Percentiles rank a stretch among this genome's conserved stretches.
These are phyloP conservation scores for Hymenoscyphus occultus DNA, from an alignment of 2,329 filamentous ascomycete genomes.

Conservation along the genomic window DNA sequence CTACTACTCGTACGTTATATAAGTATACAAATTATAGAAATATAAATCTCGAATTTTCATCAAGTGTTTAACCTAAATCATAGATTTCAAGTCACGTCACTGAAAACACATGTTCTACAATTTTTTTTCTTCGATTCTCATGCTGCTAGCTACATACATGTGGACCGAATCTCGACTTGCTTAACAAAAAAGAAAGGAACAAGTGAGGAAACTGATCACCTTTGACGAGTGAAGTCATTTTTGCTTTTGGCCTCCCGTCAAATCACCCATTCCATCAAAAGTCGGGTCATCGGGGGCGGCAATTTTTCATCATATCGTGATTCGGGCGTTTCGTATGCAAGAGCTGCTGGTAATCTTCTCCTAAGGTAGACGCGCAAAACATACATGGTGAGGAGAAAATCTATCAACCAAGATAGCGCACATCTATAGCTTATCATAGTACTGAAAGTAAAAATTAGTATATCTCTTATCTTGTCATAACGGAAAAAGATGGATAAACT, in stretches of 20 bases:
- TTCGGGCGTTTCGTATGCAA: conserved; percentile 18
- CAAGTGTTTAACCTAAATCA: not conserved
- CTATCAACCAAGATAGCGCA: conserved; percentile 33
- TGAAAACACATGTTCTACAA: conserved; percentile 21
- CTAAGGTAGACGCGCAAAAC: conserved; percentile 26
- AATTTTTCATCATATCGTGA: conserved; percentile 32
- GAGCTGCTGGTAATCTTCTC: conserved; percentile 27
- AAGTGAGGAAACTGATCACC: conserved; percentile 27
- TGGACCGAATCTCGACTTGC: conserved; percentile 27
- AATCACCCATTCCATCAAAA: conserved; percentile 22
- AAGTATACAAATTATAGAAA: not conserved
- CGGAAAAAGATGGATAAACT: conserved; percentile 45
- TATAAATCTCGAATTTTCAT: not conserved
- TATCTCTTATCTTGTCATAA: conserved; percentile 8
- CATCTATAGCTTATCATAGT: conserved; percentile 97
- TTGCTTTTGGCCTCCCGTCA: conserved; percentile 28
- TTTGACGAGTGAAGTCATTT: conserved; percentile 22
- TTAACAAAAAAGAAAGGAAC: conserved; percentile 23
- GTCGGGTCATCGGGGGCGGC: conserved; percentile 18
- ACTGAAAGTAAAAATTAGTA: conserved; percentile 57
- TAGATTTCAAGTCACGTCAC: not conserved
- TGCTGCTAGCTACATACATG: conserved; percentile 35
- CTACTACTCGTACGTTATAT: too few species aligned
- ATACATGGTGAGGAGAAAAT: conserved; percentile 30
- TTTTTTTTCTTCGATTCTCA: conserved; percentile 34